Base-by-base conservation (phyloP, 2,329 filamentous ascomycete genomes). In the Periconia sp. region DNA sequence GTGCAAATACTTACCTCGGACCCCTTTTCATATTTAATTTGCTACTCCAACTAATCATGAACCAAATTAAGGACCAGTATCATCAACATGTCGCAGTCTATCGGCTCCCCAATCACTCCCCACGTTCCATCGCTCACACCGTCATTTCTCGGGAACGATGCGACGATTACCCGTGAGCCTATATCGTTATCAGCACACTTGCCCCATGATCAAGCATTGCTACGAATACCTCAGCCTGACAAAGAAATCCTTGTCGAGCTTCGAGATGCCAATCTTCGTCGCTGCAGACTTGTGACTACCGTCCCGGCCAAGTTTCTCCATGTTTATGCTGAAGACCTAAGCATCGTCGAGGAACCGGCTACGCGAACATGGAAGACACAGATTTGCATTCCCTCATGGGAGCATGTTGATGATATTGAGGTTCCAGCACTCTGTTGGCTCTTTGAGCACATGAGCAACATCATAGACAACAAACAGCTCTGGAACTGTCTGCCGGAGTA, bases 371-470 rank as follows among this genome's bases (percentile, higher is more conserved):
- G 36, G 16, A 11, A 12, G 2, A 10, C 22, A 3, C 15, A 5
- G 5, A 29, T 38, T 16, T 30, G 13, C 3, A 21, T 38, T 17
- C 24, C 24, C 4, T 18, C n/a, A 4, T 12, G 21, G 8, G 25
- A 38, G 23, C 24, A 38, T 17, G 13, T 22, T 18, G 25, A 4
- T 12, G 16, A 38, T 16, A 38, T 38, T 11, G 36, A 38, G n/a
- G 18, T 29, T 6, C 36, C 25, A n/a, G 36, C 36, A 3, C 25
- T 38, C n/a, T 16, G 16, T 5, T 38, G 24, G 25, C 9, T 38
- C 2, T 38, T 38, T 15, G 5, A 16, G 5, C 36, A 38, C 4
- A 28, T 38, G 16, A n/a, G 2, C 25, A n/a, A 10, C 12, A 6
- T 38, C 16, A 8, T 21, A 4, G 7, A 13, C 12, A 21, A 25